phyloP scores from a whole-genome alignment of 2,329 filamentous ascomycete species.

The Fusarium keratoplasticum region DNA sequence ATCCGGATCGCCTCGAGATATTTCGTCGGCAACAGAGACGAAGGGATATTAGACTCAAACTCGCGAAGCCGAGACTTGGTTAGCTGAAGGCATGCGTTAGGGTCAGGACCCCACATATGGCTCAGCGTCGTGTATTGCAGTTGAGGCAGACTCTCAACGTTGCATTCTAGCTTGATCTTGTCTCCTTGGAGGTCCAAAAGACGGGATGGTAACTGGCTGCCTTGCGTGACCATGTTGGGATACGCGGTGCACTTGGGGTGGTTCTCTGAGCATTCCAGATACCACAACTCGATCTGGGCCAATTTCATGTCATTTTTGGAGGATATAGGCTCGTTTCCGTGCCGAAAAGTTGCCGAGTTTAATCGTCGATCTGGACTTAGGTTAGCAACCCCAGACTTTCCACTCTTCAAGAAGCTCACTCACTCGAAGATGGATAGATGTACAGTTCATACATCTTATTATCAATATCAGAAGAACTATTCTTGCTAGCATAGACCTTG shows the following conservation, averaged over 20 bases:
- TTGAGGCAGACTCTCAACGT: neutral
- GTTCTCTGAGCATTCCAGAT: neutral
- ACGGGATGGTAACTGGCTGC: neutral
- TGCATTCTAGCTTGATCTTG: conserved; percentile 12
- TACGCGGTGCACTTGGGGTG: conserved; percentile 10
- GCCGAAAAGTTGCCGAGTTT: neutral
- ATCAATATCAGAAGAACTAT: neutral
- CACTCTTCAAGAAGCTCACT: neutral
- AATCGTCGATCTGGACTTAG: neutral
- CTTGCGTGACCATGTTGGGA: conserved; percentile 7
- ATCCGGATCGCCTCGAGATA: conserved; percentile 2
- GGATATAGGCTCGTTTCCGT: neutral
- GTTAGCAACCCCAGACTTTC: neutral
- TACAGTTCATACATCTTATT: neutral
- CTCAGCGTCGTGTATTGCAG: conserved; percentile 3
- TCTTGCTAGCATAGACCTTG: neutral
- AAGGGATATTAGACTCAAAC: neutral
- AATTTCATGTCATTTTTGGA: conserved; percentile 10
- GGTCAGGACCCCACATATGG: conserved; percentile 14
- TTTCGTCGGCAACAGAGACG: neutral
- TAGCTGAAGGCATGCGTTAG: neutral
- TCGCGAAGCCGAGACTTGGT: neutral
- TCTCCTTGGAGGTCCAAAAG: neutral
- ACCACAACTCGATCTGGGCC: neutral
- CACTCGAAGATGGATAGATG: conserved; percentile 19